A percentile compares a stretch with the other conserved stretches of the same genome.
phyloP scores from a whole-genome alignment of 2,329 filamentous ascomycete species.

The Fusarium devonianum region DNA sequence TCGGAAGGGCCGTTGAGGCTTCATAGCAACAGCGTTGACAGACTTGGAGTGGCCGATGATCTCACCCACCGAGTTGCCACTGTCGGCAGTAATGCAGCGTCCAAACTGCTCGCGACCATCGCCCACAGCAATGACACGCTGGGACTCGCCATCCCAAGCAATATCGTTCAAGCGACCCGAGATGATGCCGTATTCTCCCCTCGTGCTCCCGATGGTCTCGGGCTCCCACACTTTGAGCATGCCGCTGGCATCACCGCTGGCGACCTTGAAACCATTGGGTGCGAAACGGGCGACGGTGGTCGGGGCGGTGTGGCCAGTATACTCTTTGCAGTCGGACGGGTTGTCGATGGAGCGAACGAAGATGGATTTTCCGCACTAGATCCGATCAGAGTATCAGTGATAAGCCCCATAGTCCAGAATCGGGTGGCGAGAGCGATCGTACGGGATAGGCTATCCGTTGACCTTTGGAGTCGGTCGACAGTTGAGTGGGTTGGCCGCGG shows the following conservation, averaged over 20 bases:
- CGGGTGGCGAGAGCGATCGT: slow-evolving; percentile 46
- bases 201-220: slow-evolving; percentile 82
- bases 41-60: slow-evolving; percentile 89
- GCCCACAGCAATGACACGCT: slow-evolving; percentile 94
- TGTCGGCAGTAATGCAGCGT: slow-evolving; percentile 93
- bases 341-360: slow-evolving; percentile 95
- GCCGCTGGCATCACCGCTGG: slow-evolving; percentile 86
- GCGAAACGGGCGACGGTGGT: slow-evolving; percentile 95
- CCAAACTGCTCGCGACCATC: slow-evolving; percentile 94
- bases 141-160: slow-evolving; percentile 96
- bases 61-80: slow-evolving; percentile 94
- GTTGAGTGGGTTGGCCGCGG: slow-evolving; percentile 85
- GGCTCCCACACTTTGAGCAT: slow-evolving; percentile 92
- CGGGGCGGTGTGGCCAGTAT: slow-evolving; percentile 85
- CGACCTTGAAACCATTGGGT: slow-evolving; percentile 93
- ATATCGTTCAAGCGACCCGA: slow-evolving; percentile 95
- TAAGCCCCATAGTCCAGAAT: neutral
- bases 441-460: slow-evolving; percentile 93
- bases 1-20: slow-evolving; percentile 86
- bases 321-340: slow-evolving; percentile 84
- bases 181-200: slow-evolving; percentile 94
- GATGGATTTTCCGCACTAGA: slow-evolving; percentile 91
- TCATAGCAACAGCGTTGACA: slow-evolving; percentile 90
- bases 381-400: slow-evolving; percentile 16
- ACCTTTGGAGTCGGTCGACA: slow-evolving; percentile 87